Evolutionary conservation across 176 grass and related monocot species (phyloP).

Genomic region (Secale cereale): DNA sequence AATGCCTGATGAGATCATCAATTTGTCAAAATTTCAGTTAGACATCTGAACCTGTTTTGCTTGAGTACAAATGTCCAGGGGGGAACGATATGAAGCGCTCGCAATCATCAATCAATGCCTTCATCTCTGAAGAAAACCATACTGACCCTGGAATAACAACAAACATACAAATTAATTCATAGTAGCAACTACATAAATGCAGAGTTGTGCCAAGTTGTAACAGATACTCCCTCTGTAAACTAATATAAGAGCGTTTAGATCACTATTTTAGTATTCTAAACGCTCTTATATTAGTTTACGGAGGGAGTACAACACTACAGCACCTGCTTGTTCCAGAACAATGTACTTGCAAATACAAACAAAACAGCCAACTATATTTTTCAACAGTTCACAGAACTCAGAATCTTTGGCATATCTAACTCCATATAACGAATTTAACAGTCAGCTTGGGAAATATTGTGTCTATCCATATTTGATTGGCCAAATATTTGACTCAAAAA

Average conservation of each 20-base stretch:
- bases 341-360: not conserved
- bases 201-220: not conserved
- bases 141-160: conserved; percentile 69
- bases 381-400: not conserved
- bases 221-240: too few species aligned
- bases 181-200: not conserved
- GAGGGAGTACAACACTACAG: not conserved
- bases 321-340: not conserved
- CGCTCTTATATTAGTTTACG: too few species aligned
- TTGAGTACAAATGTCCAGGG: conserved; percentile 97
- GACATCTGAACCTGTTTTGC: conserved; percentile 70
- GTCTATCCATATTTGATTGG: not conserved
- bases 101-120: conserved; percentile 95
- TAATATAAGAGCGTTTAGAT: too few species aligned
- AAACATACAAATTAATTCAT: conserved; percentile 2
- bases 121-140: conserved; percentile 99
- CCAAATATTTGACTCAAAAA: not conserved
- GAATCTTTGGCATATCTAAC: not conserved
- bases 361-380: not conserved
- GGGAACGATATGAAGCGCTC: conserved; percentile 90
- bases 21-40: conserved; percentile 7
- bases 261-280: too few species aligned
- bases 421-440: not conserved
- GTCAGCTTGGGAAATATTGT: not conserved
- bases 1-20: not conserved